Evolutionary conservation across 228 moss, liverwort and hornwort species (phyloP), one percentile per base, ranked within the genome.

Genomic region (Sphagnum magellanicum): DNA sequence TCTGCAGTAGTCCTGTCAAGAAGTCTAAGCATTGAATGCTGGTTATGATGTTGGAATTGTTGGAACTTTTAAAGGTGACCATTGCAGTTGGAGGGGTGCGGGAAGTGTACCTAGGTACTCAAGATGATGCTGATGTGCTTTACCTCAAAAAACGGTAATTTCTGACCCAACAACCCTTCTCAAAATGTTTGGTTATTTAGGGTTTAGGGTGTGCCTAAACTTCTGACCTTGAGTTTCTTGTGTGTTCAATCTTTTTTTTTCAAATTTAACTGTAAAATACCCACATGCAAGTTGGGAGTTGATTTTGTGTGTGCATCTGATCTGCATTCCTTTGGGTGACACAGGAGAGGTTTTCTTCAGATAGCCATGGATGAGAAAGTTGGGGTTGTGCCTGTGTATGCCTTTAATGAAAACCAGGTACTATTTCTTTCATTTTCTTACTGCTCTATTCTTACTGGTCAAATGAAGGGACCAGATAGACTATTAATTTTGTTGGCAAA

Each of bases 381-480:
- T 4, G 92, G 92, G 12, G 87, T 95, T 11, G 95, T 95, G 12
- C 95, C 95, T 16, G 92, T 95, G 4, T 95, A 95, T 48, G 90
- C 88, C 12, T 95, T 92, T 65, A 92, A 90, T 59, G 92, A 95
- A 75, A 88, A 88, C 72, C 87, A 88, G 81, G 87, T 84, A 50
- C 65, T 59, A 53, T 47, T 10, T 8, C 12, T 64, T 59, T 63
- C 8, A 11, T 10, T 32, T 32, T 63, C 0, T 6, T 4, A 10
- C 48, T 14, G 6, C 32, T 32, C 32, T 32, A 32, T 32, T 32
- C 32, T 32, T 32, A 32, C 32, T 32, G 32, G 32, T 32, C 32
- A 32, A 32, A 32, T 32, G 32, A 32, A 32, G 32, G 32, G 32
- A 32, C 3, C 32, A 32, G 32, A 32, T 32, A 32, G 32, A 32